Percentiles rank a stretch among this genome's conserved stretches.
Evolutionary conservation across 148 eudicot genomes (phyloP).

Genomic region (Oxyria digyna): DNA sequence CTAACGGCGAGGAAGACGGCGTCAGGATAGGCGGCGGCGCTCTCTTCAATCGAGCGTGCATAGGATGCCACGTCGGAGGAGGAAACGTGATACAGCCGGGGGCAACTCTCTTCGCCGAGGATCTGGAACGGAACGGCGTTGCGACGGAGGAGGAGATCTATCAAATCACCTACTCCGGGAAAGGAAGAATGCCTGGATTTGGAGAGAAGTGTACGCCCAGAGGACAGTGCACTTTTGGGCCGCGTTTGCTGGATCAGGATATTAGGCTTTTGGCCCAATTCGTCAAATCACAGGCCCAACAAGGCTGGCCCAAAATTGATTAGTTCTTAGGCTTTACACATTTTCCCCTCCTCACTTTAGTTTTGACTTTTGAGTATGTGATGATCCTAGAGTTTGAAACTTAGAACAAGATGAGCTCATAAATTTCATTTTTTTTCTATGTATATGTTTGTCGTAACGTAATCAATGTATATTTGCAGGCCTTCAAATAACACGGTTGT

Average conservation of each 20-base stretch:
- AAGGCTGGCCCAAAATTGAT: conserved; percentile 49
- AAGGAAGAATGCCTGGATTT: conserved; percentile 91
- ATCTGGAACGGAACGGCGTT: conserved; percentile 63
- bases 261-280: conserved; percentile 67
- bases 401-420: no score
- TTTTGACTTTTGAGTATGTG: no score
- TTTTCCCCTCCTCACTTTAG: no score
- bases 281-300: conserved; percentile 73
- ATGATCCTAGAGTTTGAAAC: no score
- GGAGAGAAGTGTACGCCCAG: conserved; percentile 74
- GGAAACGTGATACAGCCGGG: conserved; percentile 91
- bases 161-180: conserved; percentile 67
- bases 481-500: not conserved
- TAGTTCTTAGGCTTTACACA: not conserved
- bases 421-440: no score
- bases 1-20: conserved; percentile 20
- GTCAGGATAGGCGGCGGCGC: conserved; percentile 15
- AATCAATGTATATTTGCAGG: not conserved
- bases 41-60: conserved; percentile 52
- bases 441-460: not conserved
- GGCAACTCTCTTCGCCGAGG: conserved; percentile 64
- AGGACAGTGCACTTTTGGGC: conserved; percentile 92
- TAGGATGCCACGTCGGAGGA: conserved; percentile 83
- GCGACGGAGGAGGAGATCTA: conserved; percentile 65
- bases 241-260: conserved; percentile 67